These are phyloP conservation scores for Heliamphora exappendiculata DNA, from an alignment of 148 eudicot genomes.

Conservation along the genomic window DNA sequence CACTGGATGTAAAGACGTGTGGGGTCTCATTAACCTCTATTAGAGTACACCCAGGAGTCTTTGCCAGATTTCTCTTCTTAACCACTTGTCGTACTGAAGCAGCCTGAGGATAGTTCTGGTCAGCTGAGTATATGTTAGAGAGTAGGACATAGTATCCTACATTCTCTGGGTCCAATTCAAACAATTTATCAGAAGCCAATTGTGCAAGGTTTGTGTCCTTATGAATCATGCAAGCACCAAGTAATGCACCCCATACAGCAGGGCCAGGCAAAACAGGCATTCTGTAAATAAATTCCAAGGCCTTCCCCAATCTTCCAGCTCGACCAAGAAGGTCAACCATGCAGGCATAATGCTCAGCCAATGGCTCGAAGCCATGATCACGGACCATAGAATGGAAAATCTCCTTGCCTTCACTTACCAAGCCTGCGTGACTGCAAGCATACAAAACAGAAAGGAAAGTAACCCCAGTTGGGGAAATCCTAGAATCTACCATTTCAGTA, in stretches of 20 bases:
- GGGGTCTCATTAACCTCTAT: slow-evolving; percentile 36
- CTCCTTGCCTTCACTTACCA: slow-evolving; percentile 53
- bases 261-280: slow-evolving; percentile 40
- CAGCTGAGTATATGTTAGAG: slow-evolving; percentile 56
- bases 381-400: slow-evolving; percentile 50
- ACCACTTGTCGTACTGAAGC: slow-evolving; percentile 50
- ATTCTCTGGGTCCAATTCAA: slow-evolving; percentile 57
- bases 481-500: slow-evolving; percentile 36
- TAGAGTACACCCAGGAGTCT: slow-evolving; percentile 54
- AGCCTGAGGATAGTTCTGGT: slow-evolving; percentile 43
- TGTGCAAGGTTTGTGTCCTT: slow-evolving; percentile 47
- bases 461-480: slow-evolving; percentile 45
- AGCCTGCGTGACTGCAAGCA: slow-evolving; percentile 77
- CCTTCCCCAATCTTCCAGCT: slow-evolving; percentile 54
- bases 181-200: slow-evolving; percentile 54
- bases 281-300: slow-evolving; percentile 47
- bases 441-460: slow-evolving; percentile 54
- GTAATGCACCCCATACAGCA: slow-evolving; percentile 70
- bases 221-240: slow-evolving; percentile 72
- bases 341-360: slow-evolving; percentile 66
- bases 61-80: slow-evolving; percentile 43
- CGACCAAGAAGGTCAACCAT: slow-evolving; percentile 65
- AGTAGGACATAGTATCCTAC: slow-evolving; percentile 61
- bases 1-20: neutral
- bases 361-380: slow-evolving; percentile 48